A percentile compares a stretch with the other conserved stretches of the same genome.
These are phyloP conservation scores for Populus hybrid DNA, from an alignment of 441 rosid species.

Conservation along the genomic window DNA sequence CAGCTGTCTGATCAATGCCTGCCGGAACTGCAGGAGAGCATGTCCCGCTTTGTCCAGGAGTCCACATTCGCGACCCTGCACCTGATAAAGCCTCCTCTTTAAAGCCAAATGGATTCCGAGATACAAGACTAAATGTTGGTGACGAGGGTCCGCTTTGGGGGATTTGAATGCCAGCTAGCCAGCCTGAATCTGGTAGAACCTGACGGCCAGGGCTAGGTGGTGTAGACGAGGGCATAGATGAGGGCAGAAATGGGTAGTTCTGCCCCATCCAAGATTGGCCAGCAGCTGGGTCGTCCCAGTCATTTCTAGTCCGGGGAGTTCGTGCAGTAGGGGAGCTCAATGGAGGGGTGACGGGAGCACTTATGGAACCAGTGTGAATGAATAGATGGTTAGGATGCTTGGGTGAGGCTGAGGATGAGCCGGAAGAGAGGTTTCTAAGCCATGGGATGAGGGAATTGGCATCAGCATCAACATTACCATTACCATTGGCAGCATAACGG, in stretches of 20 bases:
- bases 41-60: slow-evolving; percentile 90
- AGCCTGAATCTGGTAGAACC: slow-evolving; percentile 63
- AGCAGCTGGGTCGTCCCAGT: slow-evolving; percentile 56
- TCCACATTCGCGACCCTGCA: slow-evolving; percentile 81
- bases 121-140: slow-evolving; percentile 86
- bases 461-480: slow-evolving; percentile 44
- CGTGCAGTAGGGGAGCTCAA: slow-evolving; percentile 68
- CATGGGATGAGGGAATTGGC: slow-evolving; percentile 92
- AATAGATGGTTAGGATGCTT: slow-evolving; percentile 56
- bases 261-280: slow-evolving; percentile 51
- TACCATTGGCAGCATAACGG: slow-evolving; percentile 44
- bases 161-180: slow-evolving; percentile 75
- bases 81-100: slow-evolving; percentile 51
- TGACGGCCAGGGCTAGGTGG: slow-evolving; percentile 81
- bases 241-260: slow-evolving; percentile 44
- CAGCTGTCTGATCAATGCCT: slow-evolving; percentile 61
- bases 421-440: slow-evolving; percentile 88
- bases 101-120: slow-evolving; percentile 64
- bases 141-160: slow-evolving; percentile 90
- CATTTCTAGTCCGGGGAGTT: slow-evolving; percentile 51
- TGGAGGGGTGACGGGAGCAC: slow-evolving; percentile 99
- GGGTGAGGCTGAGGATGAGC: slow-evolving; percentile 69
- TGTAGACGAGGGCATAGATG: slow-evolving; percentile 70
- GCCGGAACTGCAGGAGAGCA: slow-evolving; percentile 87
- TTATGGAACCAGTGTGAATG: slow-evolving; percentile 72